Percentiles rank a stretch among this genome's conserved stretches.
Conservation (phyloP, 495 filamentous ascomycete species). For the Darksidea phi region DNA sequence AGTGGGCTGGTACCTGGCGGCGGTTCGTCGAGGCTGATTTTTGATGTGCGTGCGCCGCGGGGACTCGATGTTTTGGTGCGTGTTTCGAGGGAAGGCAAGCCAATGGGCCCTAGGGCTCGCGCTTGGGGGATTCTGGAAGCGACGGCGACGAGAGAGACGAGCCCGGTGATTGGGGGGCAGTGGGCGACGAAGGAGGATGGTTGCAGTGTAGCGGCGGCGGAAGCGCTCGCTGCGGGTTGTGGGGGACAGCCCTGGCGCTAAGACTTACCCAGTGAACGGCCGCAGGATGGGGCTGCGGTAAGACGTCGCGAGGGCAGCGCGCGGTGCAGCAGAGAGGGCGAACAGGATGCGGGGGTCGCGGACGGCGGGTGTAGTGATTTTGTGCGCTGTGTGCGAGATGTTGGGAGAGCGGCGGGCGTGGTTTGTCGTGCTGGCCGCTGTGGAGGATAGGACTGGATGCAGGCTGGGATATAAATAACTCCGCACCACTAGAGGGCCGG, state of each 20-base stretch:
- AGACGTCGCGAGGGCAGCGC: neutral
- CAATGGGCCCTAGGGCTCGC: conserved; percentile 29
- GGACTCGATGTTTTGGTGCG: conserved; percentile 24
- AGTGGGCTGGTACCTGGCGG: conserved; percentile 22
- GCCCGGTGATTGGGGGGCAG: conserved; percentile 22
- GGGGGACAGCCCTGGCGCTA: conserved; percentile 31
- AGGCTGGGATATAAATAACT: conserved; percentile 17
- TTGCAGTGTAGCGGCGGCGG: conserved; percentile 29
- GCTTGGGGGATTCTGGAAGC: conserved; percentile 30
- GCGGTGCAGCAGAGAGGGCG: neutral
- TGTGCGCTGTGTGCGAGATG: conserved; percentile 1
- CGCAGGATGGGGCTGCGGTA: conserved; percentile 7
- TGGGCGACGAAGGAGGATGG: conserved; percentile 17
- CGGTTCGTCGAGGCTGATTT: conserved; percentile 12
- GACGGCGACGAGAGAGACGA: neutral
- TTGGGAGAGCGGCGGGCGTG: neutral
- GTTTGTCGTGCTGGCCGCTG: conserved; percentile 9
- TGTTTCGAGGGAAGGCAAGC: conserved; percentile 20
- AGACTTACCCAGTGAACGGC: conserved; percentile 35
- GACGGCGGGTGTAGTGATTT: conserved; percentile 1
- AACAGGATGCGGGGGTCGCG: conserved; percentile 1
- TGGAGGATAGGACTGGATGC: conserved; percentile 16
- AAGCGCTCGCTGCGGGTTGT: conserved; percentile 32
- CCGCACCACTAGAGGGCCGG: neutral
- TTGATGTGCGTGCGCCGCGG: conserved; percentile 3